Evolutionary conservation across 2,329 filamentous ascomycete species (phyloP), one percentile per base, ranked within the genome.

Genomic region (Orbilia quercus): DNA sequence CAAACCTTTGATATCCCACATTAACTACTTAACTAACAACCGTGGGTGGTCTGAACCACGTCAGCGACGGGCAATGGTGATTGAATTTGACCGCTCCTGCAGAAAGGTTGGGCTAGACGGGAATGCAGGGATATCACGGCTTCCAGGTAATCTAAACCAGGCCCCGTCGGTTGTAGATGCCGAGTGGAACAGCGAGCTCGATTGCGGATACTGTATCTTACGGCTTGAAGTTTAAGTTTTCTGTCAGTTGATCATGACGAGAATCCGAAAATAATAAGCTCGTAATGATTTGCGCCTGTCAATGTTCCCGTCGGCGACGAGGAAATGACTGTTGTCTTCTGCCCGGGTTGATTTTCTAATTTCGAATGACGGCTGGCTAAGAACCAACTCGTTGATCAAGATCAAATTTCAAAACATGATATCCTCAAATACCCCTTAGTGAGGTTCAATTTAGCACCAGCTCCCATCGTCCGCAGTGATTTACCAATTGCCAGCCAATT

Each of bases 121-220:
- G 67, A 59, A 51, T 38, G 45, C 62, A 64, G 53, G 67, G 62
- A 65, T 65, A 55, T 53, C 50, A 57, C 59, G 67, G 59, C 55
- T 65, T 65, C 54, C 50, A 72, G 28, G 59, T 58, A 72, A 72
- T 72, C 59, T 72, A 72, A 64, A 60, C 67, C 59, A 59, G 67
- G 67, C 59, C 59, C 40, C 38, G 67, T 60, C 67, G 67, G 67
- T 72, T 45, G 55, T 64, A 72, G 67, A 72, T 65, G 67, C 67
- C 67, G 67, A 59, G 54, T 58, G 45, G 67, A 65, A 59, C 44
- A 47, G 38, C 5, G 42, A 53, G 25, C 67, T 59, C 59, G 9
- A 31, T 31, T 31, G 64, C 64, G 55, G 64, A 47, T 47, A 40
- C 9, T 31, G 25, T 54, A 55, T 72, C 53, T 53, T 42, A 64